phyloP scores from a whole-genome alignment of 257 asterid genomes.

The Solanum sparsipilum region DNA sequence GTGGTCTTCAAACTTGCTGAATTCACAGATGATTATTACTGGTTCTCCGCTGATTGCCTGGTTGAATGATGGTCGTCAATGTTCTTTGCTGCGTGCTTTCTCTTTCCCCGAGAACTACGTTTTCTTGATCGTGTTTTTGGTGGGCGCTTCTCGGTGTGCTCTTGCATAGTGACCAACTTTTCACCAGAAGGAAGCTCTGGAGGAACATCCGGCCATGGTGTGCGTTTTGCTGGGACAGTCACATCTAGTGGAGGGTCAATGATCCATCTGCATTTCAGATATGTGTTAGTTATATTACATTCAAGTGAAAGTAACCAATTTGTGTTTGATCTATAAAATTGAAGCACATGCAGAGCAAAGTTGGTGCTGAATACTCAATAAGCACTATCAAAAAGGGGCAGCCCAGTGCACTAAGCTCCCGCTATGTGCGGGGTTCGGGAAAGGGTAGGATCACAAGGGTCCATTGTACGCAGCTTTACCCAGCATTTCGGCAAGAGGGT shows the following conservation, averaged over 20 bases:
- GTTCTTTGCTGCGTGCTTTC: constrained; percentile 44
- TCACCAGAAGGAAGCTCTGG: constrained; percentile 64
- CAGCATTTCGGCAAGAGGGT: background rate
- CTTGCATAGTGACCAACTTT: constrained; percentile 28
- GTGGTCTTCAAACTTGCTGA: constrained; percentile 9
- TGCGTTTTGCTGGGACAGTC: constrained; percentile 79
- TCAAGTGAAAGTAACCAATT: background rate
- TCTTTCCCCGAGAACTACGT: constrained; percentile 59
- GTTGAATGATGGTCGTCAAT: constrained; percentile 35
- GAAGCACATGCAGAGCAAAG: background rate
- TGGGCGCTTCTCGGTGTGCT: constrained; percentile 39
- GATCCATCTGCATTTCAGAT: constrained; percentile 58
- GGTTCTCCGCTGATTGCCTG: constrained; percentile 32
- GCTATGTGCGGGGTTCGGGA: background rate
- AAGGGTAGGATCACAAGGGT: background rate
- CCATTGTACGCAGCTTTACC: background rate
- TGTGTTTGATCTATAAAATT: background rate
- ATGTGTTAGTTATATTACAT: background rate
- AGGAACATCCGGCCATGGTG: constrained; percentile 98
- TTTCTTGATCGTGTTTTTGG: constrained; percentile 51
- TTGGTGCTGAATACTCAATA: background rate
- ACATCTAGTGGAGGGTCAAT: constrained; percentile 82
- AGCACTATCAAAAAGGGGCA: background rate
- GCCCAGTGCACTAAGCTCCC: background rate
- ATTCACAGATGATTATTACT: constrained; percentile 29